phyloP scores from a whole-genome alignment of 139 green algal genomes.

The Trebouxia sp. region DNA sequence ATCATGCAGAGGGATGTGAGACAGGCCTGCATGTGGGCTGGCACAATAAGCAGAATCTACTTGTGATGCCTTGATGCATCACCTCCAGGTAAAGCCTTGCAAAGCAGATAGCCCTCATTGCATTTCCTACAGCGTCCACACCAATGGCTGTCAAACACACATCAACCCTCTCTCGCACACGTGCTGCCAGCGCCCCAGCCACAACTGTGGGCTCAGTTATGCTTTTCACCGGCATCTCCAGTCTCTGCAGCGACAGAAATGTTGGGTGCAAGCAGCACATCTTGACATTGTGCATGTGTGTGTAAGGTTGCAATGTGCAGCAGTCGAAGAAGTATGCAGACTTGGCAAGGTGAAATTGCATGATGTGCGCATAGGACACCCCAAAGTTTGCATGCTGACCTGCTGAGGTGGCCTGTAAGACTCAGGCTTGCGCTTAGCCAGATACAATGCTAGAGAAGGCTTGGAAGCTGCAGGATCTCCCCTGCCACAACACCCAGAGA shows the following conservation, averaged over 20 bases:
- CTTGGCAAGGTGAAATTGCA: no score
- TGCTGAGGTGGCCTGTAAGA: slow-evolving; percentile 10
- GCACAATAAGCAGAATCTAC: no score
- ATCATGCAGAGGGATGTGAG: no score
- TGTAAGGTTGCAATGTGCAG: no score
- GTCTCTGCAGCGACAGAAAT: neutral
- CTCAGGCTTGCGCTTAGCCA: slow-evolving; percentile 42
- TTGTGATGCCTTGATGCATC: no score
- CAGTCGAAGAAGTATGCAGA: no score
- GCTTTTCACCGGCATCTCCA: slow-evolving; percentile 30
- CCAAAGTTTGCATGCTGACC: neutral
- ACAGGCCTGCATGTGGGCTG: no score
- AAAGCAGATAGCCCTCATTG: slow-evolving; percentile 60
- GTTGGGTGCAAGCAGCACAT: neutral
- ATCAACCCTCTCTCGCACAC: slow-evolving; percentile 45
- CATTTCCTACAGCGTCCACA: slow-evolving; percentile 61
- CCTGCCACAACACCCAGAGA: neutral
- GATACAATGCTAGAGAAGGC: slow-evolving; percentile 63
- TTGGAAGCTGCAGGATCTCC: slow-evolving; percentile 30
- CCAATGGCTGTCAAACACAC: slow-evolving; percentile 45
- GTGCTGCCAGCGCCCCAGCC: slow-evolving; percentile 51
- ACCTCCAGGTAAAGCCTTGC: slow-evolving; percentile 60
- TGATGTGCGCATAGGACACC: no score
- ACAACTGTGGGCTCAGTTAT: slow-evolving; percentile 32
- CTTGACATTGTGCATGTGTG: no score